A percentile compares a stretch with the other conserved stretches of the same genome.
phyloP scores from a whole-genome alignment of 2,329 filamentous ascomycete genomes.

The Colletotrichum orchidophilum region DNA sequence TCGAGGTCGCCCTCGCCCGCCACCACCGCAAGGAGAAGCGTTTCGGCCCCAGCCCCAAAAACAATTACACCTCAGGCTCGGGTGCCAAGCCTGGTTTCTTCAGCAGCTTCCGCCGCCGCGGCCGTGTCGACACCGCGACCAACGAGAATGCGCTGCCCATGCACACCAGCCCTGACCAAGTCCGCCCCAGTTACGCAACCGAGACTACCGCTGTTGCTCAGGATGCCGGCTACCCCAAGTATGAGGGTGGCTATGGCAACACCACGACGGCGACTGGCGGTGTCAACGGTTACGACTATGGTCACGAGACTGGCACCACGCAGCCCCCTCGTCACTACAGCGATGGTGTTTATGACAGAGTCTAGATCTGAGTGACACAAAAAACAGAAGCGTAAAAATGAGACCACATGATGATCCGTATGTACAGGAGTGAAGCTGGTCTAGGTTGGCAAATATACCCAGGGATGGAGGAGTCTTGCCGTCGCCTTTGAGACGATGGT shows the following conservation, averaged over 20 bases:
- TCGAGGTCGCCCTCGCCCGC: constrained; percentile 74
- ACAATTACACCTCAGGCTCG: constrained; percentile 69
- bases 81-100: constrained; percentile 47
- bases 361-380: constrained; percentile 26
- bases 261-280: background rate
- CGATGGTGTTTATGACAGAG: constrained; percentile 47
- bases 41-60: constrained; percentile 62
- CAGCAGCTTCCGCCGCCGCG: constrained; percentile 44
- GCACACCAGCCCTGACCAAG: constrained; percentile 51
- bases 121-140: constrained; percentile 40
- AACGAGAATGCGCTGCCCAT: constrained; percentile 47
- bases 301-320: constrained; percentile 25
- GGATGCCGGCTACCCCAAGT: constrained; percentile 36
- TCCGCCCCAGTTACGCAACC: constrained; percentile 55
- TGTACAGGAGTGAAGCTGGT: background rate
- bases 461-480: background rate
- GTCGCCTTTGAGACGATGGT: background rate
- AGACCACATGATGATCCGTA: constrained; percentile 31
- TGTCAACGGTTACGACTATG: constrained; percentile 10
- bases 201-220: constrained; percentile 46
- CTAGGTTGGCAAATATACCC: constrained; percentile 27
- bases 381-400: constrained; percentile 5
- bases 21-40: constrained; percentile 80
- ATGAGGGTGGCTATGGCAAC: constrained; percentile 21
- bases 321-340: constrained; percentile 44